phyloP scores from a whole-genome alignment of 768 basidiomycete genomes.

The Boletus reticulatus region DNA sequence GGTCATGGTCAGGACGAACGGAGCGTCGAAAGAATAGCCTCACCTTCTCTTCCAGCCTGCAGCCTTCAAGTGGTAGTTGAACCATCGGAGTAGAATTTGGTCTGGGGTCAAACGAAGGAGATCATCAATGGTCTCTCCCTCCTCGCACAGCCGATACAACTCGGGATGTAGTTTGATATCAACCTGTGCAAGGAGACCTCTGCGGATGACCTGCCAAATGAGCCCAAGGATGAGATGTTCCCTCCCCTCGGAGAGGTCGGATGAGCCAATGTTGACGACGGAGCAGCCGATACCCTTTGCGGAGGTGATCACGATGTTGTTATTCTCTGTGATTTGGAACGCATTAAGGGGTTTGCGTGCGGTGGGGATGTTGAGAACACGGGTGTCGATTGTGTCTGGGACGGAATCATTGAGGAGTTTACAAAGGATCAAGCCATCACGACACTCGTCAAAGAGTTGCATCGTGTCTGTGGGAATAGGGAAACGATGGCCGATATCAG shows the following conservation, averaged over 20 bases:
- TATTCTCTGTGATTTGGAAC: slow-evolving; percentile 99
- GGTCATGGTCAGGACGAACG: not conserved
- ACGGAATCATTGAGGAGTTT: slow-evolving; percentile 99
- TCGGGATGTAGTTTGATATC: slow-evolving; percentile 99
- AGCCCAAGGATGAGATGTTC: slow-evolving; percentile 97
- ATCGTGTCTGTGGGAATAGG: slow-evolving; percentile 96
- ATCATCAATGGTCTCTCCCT: slow-evolving; percentile 96
- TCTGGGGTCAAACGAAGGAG: slow-evolving; percentile 92
- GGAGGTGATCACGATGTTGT: slow-evolving; percentile 98
- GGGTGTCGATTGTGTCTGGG: slow-evolving; percentile 97
- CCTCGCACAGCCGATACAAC: slow-evolving; percentile 92
- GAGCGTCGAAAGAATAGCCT: not conserved
- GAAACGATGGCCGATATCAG: slow-evolving; percentile 76
- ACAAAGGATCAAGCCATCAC: slow-evolving; percentile 93
- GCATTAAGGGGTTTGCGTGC: slow-evolving; percentile 85
- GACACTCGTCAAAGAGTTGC: slow-evolving; percentile 97
- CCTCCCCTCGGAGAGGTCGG: slow-evolving; percentile 87
- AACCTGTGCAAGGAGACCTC: slow-evolving; percentile 90
- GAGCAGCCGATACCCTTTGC: slow-evolving; percentile 98
- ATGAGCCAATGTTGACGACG: slow-evolving; percentile 96
- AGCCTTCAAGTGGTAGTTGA: slow-evolving; percentile 97
- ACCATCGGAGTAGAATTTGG: slow-evolving; percentile 97
- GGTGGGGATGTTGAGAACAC: slow-evolving; percentile 91
- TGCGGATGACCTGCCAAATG: slow-evolving; percentile 98
- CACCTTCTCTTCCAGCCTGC: slow-evolving; percentile 89